Evolutionary conservation across 306 rosid genomes (phyloP).

Genomic region (Dalbergia cultrata): DNA sequence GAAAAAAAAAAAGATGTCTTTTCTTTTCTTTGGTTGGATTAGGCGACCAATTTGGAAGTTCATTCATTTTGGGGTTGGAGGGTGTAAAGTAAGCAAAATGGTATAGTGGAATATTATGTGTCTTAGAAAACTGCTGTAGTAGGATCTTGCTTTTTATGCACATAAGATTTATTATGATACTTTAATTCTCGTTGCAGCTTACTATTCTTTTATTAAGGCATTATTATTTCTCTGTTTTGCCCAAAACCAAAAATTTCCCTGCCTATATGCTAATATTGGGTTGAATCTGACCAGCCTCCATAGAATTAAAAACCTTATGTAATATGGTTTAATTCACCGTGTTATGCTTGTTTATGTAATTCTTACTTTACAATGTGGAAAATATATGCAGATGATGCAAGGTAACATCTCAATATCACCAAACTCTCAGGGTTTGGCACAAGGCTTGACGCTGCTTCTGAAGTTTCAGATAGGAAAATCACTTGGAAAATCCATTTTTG

Average conservation of each 20-base stretch:
- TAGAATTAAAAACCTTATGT: background rate
- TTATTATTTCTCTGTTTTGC: background rate
- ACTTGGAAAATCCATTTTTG: slow-evolving; percentile 49
- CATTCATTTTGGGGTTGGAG: slow-evolving; percentile 34
- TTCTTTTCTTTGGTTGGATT: slow-evolving; percentile 23
- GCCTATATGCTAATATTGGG: background rate
- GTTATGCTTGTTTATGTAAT: slow-evolving; percentile 12
- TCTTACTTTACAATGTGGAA: slow-evolving; percentile 43
- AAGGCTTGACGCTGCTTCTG: slow-evolving; percentile 79
- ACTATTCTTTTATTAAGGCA: slow-evolving; percentile 32
- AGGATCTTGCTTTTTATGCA: slow-evolving; percentile 19
- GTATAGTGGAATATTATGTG: slow-evolving; percentile 15
- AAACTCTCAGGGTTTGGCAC: slow-evolving; percentile 61
- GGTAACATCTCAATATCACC: slow-evolving; percentile 75
- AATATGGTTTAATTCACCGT: slow-evolving; percentile 26
- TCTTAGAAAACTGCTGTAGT: slow-evolving; percentile 25
- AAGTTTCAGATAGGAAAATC: slow-evolving; percentile 64
- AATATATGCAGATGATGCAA: slow-evolving; percentile 82
- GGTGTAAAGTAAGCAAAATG: slow-evolving; percentile 24
- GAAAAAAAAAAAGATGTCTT: background rate
- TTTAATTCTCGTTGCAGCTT: background rate
- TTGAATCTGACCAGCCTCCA: background rate
- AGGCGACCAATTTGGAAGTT: slow-evolving; percentile 22
- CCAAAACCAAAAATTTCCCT: background rate
- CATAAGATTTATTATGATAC: background rate